Conservation (phyloP, 768 basidiomycete species). For the Mycena maculata region DNA sequence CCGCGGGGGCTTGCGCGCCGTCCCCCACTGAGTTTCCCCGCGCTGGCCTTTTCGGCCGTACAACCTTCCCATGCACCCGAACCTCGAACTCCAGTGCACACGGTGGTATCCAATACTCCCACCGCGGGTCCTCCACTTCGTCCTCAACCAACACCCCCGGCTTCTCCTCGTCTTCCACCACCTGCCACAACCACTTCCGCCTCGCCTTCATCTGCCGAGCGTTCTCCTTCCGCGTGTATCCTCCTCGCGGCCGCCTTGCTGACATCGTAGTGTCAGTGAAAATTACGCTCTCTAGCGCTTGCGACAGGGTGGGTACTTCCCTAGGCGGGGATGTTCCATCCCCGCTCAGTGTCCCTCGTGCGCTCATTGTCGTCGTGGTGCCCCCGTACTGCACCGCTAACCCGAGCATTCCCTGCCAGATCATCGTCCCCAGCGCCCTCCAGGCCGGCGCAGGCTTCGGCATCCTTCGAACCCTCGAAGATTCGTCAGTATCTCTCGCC, state of each 20-base stretch:
- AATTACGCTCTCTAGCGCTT: not conserved
- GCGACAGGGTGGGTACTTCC: conserved; percentile 21
- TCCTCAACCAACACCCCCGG: not conserved
- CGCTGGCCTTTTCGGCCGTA: conserved; percentile 12
- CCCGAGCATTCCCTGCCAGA: conserved; percentile 11
- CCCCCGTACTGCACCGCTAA: conserved; percentile 22
- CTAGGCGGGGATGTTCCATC: conserved; percentile 23
- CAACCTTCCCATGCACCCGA: conserved; percentile 10
- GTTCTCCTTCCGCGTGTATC: conserved; percentile 14
- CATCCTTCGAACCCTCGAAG: not conserved
- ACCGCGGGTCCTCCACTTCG: not conserved
- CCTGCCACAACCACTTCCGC: not conserved
- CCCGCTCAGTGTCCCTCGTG: conserved; percentile 18
- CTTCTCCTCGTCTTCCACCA: not conserved
- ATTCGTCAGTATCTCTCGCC: not conserved
- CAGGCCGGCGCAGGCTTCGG: not conserved
- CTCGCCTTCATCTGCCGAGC: not conserved
- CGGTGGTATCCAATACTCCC: not conserved
- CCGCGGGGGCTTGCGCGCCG: conserved; percentile 4
- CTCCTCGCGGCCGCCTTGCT: not conserved
- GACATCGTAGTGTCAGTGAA: conserved; percentile 9
- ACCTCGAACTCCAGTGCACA: not conserved
- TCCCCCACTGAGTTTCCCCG: conserved; percentile 19
- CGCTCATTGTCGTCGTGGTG: not conserved
- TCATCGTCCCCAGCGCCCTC: not conserved